Evolutionary conservation across 805 yeast genomes (phyloP), one percentile per base, ranked within the genome.

Genomic region (Danielozyma ontarioensis): DNA sequence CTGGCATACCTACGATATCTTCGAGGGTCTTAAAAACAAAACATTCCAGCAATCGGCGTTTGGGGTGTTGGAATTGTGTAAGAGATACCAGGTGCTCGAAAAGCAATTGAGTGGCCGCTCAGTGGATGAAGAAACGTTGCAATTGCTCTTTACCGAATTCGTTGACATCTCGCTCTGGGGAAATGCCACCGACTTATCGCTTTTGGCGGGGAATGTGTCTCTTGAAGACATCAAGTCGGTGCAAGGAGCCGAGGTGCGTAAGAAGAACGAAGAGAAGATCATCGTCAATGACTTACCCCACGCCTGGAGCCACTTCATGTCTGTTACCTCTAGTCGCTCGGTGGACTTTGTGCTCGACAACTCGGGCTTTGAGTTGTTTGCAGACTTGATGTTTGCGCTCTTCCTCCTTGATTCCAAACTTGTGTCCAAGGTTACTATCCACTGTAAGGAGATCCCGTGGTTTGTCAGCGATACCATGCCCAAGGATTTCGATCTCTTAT

Each of bases 381-480:
- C 95, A n/a, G 96, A 88, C 52, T 59, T 86, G 45, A 44, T 55
- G 6, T 50, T 62, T 32, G 48, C 53, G 6, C 40, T 60, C 25
- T 64, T 64, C 36, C 48, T 60, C 27, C 50, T 93, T 16, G 95
- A 89, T 46, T 60, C 84, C 12, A 73, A 75, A n/a, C 55, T 89
- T 15, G 80, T 76, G 12, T 62, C 66, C 15, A 64, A 73, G 35
- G 76, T 90, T 39, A 80, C 78, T 13, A 68, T 89, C 41, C 98
- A 93, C 58, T 87, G 95, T 43, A 93, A 93, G 58, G 76, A 78
- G 32, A 74, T 88, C 39, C 97, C 97, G 22, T 93, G 97, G 94
- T 90, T 93, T 81, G 97, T 93, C 13, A 85, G 96, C 45, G 99
- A 93, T 58, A 94, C 93, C 6, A 78, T 88, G 78, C 75, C 85